phyloP scores from a whole-genome alignment of 192 early-diverging fungal species.

The Backusella australiensis region DNA sequence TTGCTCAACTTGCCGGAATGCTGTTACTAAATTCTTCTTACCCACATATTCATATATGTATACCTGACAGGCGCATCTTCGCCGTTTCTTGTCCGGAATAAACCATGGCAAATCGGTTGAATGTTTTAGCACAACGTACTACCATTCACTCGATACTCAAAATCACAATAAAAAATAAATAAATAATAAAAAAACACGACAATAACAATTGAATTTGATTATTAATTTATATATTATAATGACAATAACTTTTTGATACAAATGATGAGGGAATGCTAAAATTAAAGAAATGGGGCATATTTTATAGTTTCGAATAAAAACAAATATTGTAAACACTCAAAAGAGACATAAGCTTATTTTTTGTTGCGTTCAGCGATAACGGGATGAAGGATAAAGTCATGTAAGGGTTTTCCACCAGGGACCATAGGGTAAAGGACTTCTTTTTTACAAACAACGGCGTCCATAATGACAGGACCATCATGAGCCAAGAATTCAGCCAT shows the following conservation, averaged over 20 bases:
- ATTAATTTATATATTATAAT: neutral
- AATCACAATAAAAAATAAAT: neutral
- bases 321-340: neutral
- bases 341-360: neutral
- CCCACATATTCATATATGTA: no score
- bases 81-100: no score
- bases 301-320: neutral
- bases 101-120: no score
- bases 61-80: no score
- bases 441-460: slow-evolving; percentile 85
- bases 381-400: slow-evolving; percentile 80
- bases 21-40: no score
- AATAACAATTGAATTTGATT: neutral
- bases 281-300: neutral
- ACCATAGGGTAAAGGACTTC: slow-evolving; percentile 99
- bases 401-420: slow-evolving; percentile 87
- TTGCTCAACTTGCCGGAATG: no score
- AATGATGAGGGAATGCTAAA: neutral
- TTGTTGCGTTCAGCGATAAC: slow-evolving; percentile 4
- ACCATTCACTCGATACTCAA: neutral
- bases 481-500: slow-evolving; percentile 90
- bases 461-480: slow-evolving; percentile 88
- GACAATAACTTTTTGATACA: neutral
- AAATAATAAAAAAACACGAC: neutral
- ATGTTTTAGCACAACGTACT: no score